Conservation (phyloP, 805 yeast genomes). For the Saturnispora sanitii region DNA sequence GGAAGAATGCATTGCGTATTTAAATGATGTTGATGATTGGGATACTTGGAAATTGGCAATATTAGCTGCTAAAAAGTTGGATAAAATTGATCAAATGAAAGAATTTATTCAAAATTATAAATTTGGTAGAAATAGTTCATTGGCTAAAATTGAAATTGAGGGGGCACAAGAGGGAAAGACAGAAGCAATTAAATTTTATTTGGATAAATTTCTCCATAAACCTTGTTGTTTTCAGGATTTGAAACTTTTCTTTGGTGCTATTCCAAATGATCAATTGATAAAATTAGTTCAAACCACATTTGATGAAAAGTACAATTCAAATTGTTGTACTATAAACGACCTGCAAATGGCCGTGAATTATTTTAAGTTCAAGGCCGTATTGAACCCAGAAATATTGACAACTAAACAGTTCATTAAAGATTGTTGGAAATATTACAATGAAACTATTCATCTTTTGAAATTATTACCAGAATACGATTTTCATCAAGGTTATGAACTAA, state of each 20-base stretch:
- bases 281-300: slow-evolving; percentile 11
- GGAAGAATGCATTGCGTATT: slow-evolving; percentile 30
- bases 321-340: slow-evolving; percentile 18
- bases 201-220: slow-evolving; percentile 40
- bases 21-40: slow-evolving; percentile 63
- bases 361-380: slow-evolving; percentile 35
- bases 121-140: slow-evolving; percentile 44
- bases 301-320: slow-evolving; percentile 4
- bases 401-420: slow-evolving; percentile 20
- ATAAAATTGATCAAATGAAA: slow-evolving; percentile 26
- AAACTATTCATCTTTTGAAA: slow-evolving; percentile 28
- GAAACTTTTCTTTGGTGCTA: slow-evolving; percentile 14
- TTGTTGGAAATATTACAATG: slow-evolving; percentile 32
- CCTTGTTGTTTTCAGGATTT: slow-evolving; percentile 60
- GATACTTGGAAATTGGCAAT: slow-evolving; percentile 57
- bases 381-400: slow-evolving; percentile 19
- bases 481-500: slow-evolving; percentile 56
- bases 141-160: slow-evolving; percentile 41
- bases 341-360: slow-evolving; percentile 24
- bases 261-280: not conserved
- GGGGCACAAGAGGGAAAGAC: not conserved
- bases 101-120: slow-evolving; percentile 25
- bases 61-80: slow-evolving; percentile 33
- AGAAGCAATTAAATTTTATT: slow-evolving; percentile 29
- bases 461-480: slow-evolving; percentile 54